Base-by-base conservation (phyloP, 1,139 yeast genomes). In the Scheffersomyces segobiensis region DNA sequence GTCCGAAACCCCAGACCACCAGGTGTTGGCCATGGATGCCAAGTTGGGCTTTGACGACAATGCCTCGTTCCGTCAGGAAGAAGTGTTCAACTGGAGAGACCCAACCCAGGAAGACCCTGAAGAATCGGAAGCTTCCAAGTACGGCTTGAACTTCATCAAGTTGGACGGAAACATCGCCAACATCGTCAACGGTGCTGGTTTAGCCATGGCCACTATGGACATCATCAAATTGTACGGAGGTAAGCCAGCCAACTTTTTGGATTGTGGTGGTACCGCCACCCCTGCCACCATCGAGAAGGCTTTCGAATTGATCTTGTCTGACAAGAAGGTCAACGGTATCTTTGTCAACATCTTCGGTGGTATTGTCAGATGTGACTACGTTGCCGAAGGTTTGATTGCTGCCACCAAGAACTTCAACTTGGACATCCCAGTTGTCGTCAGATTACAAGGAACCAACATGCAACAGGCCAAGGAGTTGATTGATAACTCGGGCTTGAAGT, bases 151-250 rank as follows among this genome's bases (percentile, higher is more conserved):
- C 84, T 96, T 95, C 77, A 96, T 95, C 83, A 95, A 96, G 83
- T 88, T 95, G 74, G 96, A 95, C 74, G 99, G 99, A 78, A 91
- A 92, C 84, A 93, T 95, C 73, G 99, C 99, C 71, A 95, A 97
- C 84, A 85, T 95, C 65, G 99, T 95, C 75, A 95, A 95, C 78
- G 99, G 99, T 83, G 99, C 99, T 60, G 99, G 99, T 79, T 87
- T 95, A 73, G 99, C 99, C 71, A 95, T 95, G 99, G 99, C 99
- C 71, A 95, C 99, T 67, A 93, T 95, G 98, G 99, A 95, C 79
- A 96, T 96, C 76, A 92, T 95, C 83, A 93, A 96, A 83, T 86
- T 96, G 71, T 91, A 93, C 82, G 98, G 98, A 71, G 99, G 99
- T 77, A 92, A 88, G 70, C 99, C 99, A 70, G 99, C 99, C 67